These are phyloP conservation scores for Mortierella sp. DNA, from an alignment of 371 early-diverging fungal genomes.

Conservation along the genomic window DNA sequence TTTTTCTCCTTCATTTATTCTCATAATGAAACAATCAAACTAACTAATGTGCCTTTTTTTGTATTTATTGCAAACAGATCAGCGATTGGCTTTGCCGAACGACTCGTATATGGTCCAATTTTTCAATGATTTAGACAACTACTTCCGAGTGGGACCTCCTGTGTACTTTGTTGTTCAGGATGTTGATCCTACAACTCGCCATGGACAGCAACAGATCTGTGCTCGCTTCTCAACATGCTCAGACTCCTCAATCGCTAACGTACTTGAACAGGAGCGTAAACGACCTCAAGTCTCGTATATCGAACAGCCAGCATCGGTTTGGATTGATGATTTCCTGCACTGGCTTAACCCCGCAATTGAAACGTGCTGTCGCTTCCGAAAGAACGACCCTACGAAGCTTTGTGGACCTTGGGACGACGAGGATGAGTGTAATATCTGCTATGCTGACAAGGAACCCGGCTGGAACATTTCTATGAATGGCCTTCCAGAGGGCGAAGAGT, in stretches of 20 bases:
- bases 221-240: slow-evolving; percentile 74
- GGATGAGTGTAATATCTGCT: slow-evolving; percentile 68
- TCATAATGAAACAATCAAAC: too few species aligned
- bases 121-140: slow-evolving; percentile 74
- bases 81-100: slow-evolving; percentile 76
- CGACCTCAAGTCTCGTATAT: slow-evolving; percentile 73
- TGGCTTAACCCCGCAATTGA: slow-evolving; percentile 75
- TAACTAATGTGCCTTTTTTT: too few species aligned
- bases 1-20: neutral
- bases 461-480: slow-evolving; percentile 71
- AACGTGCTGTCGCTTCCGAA: slow-evolving; percentile 69
- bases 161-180: slow-evolving; percentile 80
- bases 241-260: slow-evolving; percentile 68
- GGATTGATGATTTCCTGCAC: slow-evolving; percentile 81
- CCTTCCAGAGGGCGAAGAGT: slow-evolving; percentile 72
- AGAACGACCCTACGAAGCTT: slow-evolving; percentile 51
- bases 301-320: slow-evolving; percentile 77
- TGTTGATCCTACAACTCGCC: slow-evolving; percentile 64
- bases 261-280: slow-evolving; percentile 78
- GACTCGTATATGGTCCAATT: slow-evolving; percentile 80
- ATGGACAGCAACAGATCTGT: slow-evolving; percentile 71
- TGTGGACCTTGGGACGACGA: slow-evolving; percentile 72
- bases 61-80: slow-evolving; percentile 59
- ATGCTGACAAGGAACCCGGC: slow-evolving; percentile 56
- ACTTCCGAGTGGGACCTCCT: slow-evolving; percentile 81